Evolutionary conservation across 495 filamentous ascomycete species (phyloP).

Genomic region (Penicillium lividum): DNA sequence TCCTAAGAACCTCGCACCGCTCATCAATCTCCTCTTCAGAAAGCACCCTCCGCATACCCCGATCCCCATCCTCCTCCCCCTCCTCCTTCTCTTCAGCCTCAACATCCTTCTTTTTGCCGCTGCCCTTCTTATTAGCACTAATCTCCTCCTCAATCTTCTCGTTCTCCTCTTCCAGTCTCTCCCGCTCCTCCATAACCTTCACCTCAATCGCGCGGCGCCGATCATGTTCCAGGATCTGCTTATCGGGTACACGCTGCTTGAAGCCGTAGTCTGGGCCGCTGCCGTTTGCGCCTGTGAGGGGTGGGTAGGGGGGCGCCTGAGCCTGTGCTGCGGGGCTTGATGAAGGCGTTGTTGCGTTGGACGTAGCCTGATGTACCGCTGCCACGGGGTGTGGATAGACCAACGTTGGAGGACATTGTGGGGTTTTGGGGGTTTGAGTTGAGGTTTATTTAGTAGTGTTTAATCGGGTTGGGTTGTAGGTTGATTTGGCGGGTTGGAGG

Average conservation of each 20-base stretch:
- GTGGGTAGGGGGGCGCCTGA: slow-evolving; percentile 59
- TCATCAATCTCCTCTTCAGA: slow-evolving; percentile 42
- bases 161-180: slow-evolving; percentile 86
- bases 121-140: slow-evolving; percentile 15
- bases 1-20: slow-evolving; percentile 33
- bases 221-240: slow-evolving; percentile 92
- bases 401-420: slow-evolving; percentile 94
- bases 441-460: not conserved
- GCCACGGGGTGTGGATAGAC: slow-evolving; percentile 91
- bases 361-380: slow-evolving; percentile 97
- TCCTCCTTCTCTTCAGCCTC: slow-evolving; percentile 32
- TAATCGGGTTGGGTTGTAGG: not conserved
- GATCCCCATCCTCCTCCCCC: slow-evolving; percentile 65
- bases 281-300: slow-evolving; percentile 21
- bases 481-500: not conserved
- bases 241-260: slow-evolving; percentile 84
- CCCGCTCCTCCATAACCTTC: slow-evolving; percentile 85
- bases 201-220: slow-evolving; percentile 85
- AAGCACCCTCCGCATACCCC: slow-evolving; percentile 1
- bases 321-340: slow-evolving; percentile 67
- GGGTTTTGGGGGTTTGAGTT: slow-evolving; percentile 3
- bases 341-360: slow-evolving; percentile 88
- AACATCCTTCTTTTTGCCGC: not conserved
- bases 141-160: slow-evolving; percentile 37
- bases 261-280: slow-evolving; percentile 52